A percentile compares a stretch with the other conserved stretches of the same genome.
phyloP scores from a whole-genome alignment of 2,329 filamentous ascomycete species.

The Aureobasidium sp. region DNA sequence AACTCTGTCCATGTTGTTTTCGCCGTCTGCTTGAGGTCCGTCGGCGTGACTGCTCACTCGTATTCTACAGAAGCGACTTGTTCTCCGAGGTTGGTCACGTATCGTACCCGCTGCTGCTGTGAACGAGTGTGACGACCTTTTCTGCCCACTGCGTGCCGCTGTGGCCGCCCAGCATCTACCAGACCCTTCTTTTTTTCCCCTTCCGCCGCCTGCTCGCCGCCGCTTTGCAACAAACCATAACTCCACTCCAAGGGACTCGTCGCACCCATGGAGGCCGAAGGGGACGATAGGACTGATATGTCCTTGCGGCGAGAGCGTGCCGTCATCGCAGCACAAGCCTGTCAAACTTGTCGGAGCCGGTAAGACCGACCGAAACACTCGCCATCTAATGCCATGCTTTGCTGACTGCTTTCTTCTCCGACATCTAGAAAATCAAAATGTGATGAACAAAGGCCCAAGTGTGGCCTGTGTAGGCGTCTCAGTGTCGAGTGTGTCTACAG shows the following conservation, averaged over 20 bases:
- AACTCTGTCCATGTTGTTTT: neutral
- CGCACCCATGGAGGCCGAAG: neutral
- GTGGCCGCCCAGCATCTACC: neutral
- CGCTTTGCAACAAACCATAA: neutral
- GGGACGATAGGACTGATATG: slow-evolving; percentile 5
- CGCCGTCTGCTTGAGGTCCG: neutral
- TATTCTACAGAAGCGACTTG: neutral
- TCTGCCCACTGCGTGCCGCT: neutral
- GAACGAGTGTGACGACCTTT: neutral
- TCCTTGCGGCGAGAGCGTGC: slow-evolving; percentile 37
- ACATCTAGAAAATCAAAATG: slow-evolving; percentile 54
- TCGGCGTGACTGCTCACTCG: neutral
- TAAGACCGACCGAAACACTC: slow-evolving; percentile 9
- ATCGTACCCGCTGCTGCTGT: neutral
- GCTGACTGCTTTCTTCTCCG: slow-evolving; percentile 3
- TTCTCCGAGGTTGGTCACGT: neutral
- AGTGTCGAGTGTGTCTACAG: slow-evolving; percentile 54
- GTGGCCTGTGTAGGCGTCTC: slow-evolving; percentile 51
- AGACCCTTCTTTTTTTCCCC: neutral
- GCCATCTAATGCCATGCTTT: neutral
- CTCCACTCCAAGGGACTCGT: neutral
- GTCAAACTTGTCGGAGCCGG: slow-evolving; percentile 49
- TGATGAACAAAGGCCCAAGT: slow-evolving; percentile 56
- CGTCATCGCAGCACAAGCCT: slow-evolving; percentile 49
- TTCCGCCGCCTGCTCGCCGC: neutral